Conservation (phyloP, 192 early-diverging fungal genomes). For the Coemansia sp. region DNA sequence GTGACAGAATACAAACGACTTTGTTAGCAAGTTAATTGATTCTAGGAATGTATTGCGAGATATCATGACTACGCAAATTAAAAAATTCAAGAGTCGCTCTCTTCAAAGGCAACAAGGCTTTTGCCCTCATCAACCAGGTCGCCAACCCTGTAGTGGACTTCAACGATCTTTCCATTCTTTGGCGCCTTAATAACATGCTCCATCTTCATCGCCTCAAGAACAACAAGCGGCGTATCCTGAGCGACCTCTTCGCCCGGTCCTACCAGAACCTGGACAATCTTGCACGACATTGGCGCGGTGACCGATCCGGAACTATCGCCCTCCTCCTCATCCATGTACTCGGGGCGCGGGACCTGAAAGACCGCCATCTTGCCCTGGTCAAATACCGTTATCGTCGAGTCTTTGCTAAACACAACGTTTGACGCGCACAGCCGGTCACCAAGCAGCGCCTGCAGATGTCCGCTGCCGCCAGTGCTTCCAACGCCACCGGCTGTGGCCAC, state of each 20-base stretch:
- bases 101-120: conserved; percentile 72
- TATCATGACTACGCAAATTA: too few relatives aligned
- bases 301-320: conserved; percentile 63
- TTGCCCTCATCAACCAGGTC: conserved; percentile 89
- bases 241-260: conserved; percentile 75
- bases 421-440: conserved; percentile 62
- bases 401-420: conserved; percentile 65
- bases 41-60: too few relatives aligned
- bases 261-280: conserved; percentile 83
- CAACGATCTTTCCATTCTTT: conserved; percentile 64
- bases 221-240: conserved; percentile 76
- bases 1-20: too few relatives aligned
- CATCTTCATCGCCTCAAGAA: conserved; percentile 99
- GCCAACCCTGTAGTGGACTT: conserved; percentile 79
- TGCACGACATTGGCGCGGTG: conserved; percentile 96
- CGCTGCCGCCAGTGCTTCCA: conserved; percentile 51
- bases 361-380: conserved; percentile 45
- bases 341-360: conserved; percentile 60
- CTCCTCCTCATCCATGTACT: conserved; percentile 54
- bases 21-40: too few relatives aligned
- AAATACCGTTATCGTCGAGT: conserved; percentile 62
- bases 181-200: conserved; percentile 92
- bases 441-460: conserved; percentile 60
- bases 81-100: conserved; percentile 6
- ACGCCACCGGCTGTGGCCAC: conserved; percentile 7